Evolutionary conservation across 495 filamentous ascomycete species (phyloP), one percentile per base, ranked within the genome.

Genomic region (Saxispiralis lemnorum): DNA sequence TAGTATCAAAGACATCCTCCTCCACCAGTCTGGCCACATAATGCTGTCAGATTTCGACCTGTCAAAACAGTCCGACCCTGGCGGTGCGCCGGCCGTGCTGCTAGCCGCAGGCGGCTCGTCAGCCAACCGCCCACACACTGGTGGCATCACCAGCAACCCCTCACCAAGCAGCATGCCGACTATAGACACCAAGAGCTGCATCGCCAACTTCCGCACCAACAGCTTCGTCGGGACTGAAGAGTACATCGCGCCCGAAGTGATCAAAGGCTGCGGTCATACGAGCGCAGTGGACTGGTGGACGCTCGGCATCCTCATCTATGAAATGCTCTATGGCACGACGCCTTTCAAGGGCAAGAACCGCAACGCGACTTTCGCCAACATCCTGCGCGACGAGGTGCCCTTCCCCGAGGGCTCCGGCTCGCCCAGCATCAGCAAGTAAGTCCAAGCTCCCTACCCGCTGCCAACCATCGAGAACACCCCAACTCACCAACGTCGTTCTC

Each of bases 281-380:
- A 95, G 86, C 52, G 89, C 89, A 3, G 89, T 97, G 1, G 89
- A 97, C 61, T 97, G 89, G 89, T 97, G 89, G 89, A 97, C 89
- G 2, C 65, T 97, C 9, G 89, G 89, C 15, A 96, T 97, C 43
- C 62, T 97, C 53, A 82, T 96, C 44, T 97, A 94, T 51, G 89
- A 97, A 61, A 97, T 97, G 89, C 66, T 97, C n/a, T 96, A 82
- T 62, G 92, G 89, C 16, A 96, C 87, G 2, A 97, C 89, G 1
- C 89, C 89, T 0, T 97, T 97, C 73, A 97, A 97, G 65, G 89
- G 89, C 51, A 96, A 97, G 74, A 97, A 93, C 62, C 76, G 89
- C 30, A 97, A 96, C 56, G 83, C 83, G 13, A 97, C 89, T 0
- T 97, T 97, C 64, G 89, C 86, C 21, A 97, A 96, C 56, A 97